These are phyloP conservation scores for Nymphaea colorata DNA, from an alignment of 164 flowering plant genomes.

Conservation along the genomic window DNA sequence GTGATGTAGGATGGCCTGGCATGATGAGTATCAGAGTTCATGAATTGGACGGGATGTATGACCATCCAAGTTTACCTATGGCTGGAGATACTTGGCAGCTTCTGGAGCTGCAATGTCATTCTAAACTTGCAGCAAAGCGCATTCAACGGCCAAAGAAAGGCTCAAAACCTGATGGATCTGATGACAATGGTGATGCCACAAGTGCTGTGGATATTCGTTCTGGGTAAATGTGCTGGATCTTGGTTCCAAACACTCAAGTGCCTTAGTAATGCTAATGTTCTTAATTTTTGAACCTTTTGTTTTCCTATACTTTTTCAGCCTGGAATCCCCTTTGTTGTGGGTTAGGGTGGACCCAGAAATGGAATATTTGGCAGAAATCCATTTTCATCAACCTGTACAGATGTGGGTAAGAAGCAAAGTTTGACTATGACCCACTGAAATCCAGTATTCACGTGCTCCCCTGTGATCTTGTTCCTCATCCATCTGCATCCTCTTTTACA, in stretches of 20 bases:
- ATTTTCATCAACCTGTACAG: conserved; percentile 84
- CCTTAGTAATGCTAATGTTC: neutral
- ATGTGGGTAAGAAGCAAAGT: conserved; percentile 81
- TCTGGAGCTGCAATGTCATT: conserved; percentile 82
- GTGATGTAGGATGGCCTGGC: conserved; percentile 79
- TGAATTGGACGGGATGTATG: conserved; percentile 96
- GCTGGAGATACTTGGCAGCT: conserved; percentile 89
- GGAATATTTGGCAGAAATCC: conserved; percentile 95
- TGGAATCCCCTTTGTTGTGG: conserved; percentile 88
- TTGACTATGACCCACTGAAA: neutral
- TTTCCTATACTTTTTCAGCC: conserved; percentile 26
- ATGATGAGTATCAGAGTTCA: conserved; percentile 94
- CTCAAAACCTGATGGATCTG: conserved; percentile 83
- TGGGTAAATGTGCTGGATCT: conserved; percentile 26
- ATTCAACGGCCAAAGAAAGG: conserved; percentile 77
- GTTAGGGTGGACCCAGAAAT: conserved; percentile 91
- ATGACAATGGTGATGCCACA: conserved; percentile 70
- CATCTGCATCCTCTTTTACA: neutral
- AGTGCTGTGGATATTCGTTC: conserved; percentile 48
- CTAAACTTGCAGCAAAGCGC: conserved; percentile 77
- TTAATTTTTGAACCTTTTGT: too few species aligned
- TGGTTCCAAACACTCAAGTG: neutral
- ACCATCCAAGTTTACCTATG: conserved; percentile 90
- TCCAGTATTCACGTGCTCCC: neutral
- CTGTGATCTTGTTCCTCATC: neutral